Conservation (phyloP, 495 filamentous ascomycete genomes). For the Penicillium diatomitis region DNA sequence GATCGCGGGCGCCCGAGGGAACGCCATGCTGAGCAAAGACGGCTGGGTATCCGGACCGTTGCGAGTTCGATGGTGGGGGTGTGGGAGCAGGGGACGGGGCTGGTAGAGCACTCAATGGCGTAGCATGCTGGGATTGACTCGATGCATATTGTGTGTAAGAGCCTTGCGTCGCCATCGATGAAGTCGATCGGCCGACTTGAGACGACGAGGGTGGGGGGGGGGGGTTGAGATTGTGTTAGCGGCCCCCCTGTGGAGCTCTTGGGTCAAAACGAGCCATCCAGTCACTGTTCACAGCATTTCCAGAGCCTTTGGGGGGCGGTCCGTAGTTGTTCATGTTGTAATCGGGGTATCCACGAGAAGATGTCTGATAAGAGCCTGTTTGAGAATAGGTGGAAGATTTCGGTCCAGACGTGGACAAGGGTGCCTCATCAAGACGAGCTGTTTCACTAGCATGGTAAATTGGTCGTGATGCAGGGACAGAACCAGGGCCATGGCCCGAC, state of each 20-base stretch:
- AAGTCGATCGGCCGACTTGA: slow-evolving; percentile 14
- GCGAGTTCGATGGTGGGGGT: slow-evolving; percentile 26
- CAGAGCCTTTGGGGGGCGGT: slow-evolving; percentile 15
- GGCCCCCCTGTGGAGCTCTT: slow-evolving; percentile 26
- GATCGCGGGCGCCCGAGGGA: slow-evolving; percentile 23
- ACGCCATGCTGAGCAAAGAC: slow-evolving; percentile 22
- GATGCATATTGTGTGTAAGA: slow-evolving; percentile 25
- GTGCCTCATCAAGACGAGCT: slow-evolving; percentile 20
- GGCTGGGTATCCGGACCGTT: slow-evolving; percentile 27
- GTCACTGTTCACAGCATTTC: slow-evolving; percentile 28
- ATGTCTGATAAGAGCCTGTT: slow-evolving; percentile 20
- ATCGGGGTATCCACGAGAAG: slow-evolving; percentile 28
- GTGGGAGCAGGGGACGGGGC: slow-evolving; percentile 33
- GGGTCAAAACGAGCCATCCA: slow-evolving; percentile 42
- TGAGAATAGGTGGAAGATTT: slow-evolving; percentile 20
- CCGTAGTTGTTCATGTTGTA: slow-evolving; percentile 21
- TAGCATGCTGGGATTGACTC: slow-evolving; percentile 17
- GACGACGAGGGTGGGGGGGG: slow-evolving; percentile 10
- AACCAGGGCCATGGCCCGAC: slow-evolving; percentile 3
- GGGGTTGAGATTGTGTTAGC: slow-evolving; percentile 16
- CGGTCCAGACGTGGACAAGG: slow-evolving; percentile 6
- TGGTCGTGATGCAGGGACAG: slow-evolving; percentile 5
- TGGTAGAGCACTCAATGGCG: slow-evolving; percentile 18
- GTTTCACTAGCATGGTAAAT: slow-evolving; percentile 11
- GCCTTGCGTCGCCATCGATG: slow-evolving; percentile 18